phyloP scores from a whole-genome alignment of 805 yeast genomes.

The Ogataea paraovalis region DNA sequence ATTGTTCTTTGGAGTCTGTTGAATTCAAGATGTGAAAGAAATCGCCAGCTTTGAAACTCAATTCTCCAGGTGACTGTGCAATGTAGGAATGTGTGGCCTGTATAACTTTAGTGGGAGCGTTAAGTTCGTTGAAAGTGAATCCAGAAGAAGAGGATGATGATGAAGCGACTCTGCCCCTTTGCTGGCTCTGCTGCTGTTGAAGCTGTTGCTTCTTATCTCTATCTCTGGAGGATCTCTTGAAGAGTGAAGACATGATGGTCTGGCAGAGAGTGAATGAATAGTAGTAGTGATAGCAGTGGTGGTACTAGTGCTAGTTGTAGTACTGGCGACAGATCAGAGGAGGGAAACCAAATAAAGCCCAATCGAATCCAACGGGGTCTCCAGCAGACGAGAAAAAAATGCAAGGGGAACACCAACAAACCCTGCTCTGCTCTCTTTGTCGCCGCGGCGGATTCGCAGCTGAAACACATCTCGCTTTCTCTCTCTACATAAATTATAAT shows the following conservation, averaged over 20 bases:
- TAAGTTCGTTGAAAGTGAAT: slow-evolving; percentile 13
- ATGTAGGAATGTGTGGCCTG: slow-evolving; percentile 74
- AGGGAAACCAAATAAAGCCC: no score
- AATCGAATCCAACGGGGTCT: no score
- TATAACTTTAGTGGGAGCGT: slow-evolving; percentile 77
- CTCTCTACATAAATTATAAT: no score
- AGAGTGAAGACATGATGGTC: slow-evolving; percentile 24
- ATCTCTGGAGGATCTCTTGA: slow-evolving; percentile 31
- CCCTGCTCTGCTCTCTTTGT: no score
- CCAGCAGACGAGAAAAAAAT: no score
- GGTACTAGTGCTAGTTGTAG: no score
- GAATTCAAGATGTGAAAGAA: slow-evolving; percentile 77
- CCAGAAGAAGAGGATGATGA: slow-evolving; percentile 14
- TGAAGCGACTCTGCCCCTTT: slow-evolving; percentile 19
- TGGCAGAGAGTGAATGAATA: neutral
- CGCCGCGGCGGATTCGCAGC: neutral
- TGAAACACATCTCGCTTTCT: no score
- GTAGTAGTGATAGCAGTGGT: no score
- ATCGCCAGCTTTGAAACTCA: slow-evolving; percentile 76
- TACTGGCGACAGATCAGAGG: no score
- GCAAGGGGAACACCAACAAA: no score
- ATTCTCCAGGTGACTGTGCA: slow-evolving; percentile 78
- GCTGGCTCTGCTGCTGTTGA: neutral
- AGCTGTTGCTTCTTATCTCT: slow-evolving; percentile 21
- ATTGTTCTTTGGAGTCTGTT: slow-evolving; percentile 42